phyloP scores from a whole-genome alignment of 352 stramenopile genomes.

The Phytopythium boreale region DNA sequence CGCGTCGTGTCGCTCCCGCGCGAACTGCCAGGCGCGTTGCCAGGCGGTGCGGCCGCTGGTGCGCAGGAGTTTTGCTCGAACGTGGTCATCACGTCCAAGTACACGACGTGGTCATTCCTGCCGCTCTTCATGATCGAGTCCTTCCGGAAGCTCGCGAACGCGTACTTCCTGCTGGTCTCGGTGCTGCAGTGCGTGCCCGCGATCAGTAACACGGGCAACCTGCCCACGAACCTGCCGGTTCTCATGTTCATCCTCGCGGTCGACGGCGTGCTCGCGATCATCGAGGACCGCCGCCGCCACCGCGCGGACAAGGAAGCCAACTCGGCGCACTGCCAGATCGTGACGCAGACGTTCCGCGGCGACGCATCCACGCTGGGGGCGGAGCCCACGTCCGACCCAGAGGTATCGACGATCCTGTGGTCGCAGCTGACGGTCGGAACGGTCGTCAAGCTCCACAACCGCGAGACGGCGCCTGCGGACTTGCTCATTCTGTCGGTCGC shows the following conservation, averaged over 20 bases:
- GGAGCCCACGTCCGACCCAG: slow-evolving; percentile 30
- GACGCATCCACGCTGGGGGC: slow-evolving; percentile 18
- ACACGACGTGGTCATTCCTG: slow-evolving; percentile 88
- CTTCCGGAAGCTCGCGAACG: slow-evolving; percentile 87
- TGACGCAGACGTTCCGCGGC: slow-evolving; percentile 48
- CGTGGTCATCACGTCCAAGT: slow-evolving; percentile 91
- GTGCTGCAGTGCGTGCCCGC: slow-evolving; percentile 70
- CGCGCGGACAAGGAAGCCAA: slow-evolving; percentile 83
- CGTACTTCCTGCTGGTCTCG: slow-evolving; percentile 92
- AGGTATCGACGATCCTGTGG: slow-evolving; percentile 65
- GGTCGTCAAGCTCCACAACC: slow-evolving; percentile 77
- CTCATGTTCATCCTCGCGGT: slow-evolving; percentile 89
- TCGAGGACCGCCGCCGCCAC: slow-evolving; percentile 84
- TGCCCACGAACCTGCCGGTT: slow-evolving; percentile 81
- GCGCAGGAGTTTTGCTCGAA: slow-evolving; percentile 67
- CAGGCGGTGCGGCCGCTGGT: slow-evolving; percentile 9
- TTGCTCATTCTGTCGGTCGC: slow-evolving; percentile 78
- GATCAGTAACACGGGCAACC: slow-evolving; percentile 82
- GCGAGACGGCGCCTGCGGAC: slow-evolving; percentile 79
- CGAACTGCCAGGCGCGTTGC: slow-evolving; percentile 14
- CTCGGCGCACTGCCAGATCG: slow-evolving; percentile 57
- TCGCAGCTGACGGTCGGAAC: slow-evolving; percentile 75
- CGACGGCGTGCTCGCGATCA: slow-evolving; percentile 76
- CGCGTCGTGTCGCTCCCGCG: slow-evolving; percentile 52
- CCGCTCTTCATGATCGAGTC: slow-evolving; percentile 87